These are phyloP conservation scores for Starmerella apis DNA, from an alignment of 805 yeast genomes.

Conservation along the genomic window DNA sequence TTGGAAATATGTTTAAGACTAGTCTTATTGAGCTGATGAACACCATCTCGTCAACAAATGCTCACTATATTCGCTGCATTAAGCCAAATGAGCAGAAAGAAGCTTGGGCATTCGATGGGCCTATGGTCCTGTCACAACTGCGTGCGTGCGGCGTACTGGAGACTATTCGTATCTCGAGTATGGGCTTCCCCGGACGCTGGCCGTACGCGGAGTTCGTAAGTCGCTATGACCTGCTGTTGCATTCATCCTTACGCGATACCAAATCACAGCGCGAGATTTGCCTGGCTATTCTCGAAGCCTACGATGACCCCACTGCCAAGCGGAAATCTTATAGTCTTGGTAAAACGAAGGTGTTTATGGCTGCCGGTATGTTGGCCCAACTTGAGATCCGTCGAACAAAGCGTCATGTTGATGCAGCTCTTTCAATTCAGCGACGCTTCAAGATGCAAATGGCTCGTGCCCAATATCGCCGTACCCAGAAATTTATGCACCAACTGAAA, in stretches of 20 bases:
- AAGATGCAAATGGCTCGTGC: slow-evolving; percentile 55
- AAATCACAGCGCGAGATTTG: slow-evolving; percentile 56
- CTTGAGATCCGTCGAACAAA: slow-evolving; percentile 77
- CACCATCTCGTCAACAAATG: slow-evolving; percentile 89
- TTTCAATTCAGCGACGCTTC: slow-evolving; percentile 73
- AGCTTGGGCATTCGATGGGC: slow-evolving; percentile 92
- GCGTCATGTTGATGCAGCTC: slow-evolving; percentile 67
- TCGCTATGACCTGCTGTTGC: slow-evolving; percentile 73
- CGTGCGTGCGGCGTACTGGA: slow-evolving; percentile 98
- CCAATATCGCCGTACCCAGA: slow-evolving; percentile 44
- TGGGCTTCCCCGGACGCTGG: slow-evolving; percentile 96
- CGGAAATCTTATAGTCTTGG: slow-evolving; percentile 43
- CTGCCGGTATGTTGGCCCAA: slow-evolving; percentile 92
- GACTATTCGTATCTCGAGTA: slow-evolving; percentile 91
- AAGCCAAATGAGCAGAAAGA: slow-evolving; percentile 89
- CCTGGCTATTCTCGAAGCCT: slow-evolving; percentile 44
- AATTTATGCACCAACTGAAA: slow-evolving; percentile 50
- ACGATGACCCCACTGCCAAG: not conserved
- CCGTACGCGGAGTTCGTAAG: slow-evolving; percentile 85
- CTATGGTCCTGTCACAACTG: slow-evolving; percentile 88
- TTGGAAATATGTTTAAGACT: slow-evolving; percentile 87
- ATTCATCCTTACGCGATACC: slow-evolving; percentile 51
- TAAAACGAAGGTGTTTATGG: slow-evolving; percentile 84
- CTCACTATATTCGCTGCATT: slow-evolving; percentile 92
- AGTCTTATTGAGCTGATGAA: slow-evolving; percentile 87